Base-by-base conservation (phyloP, 257 asterid species). In the Gentiana straminea region DNA sequence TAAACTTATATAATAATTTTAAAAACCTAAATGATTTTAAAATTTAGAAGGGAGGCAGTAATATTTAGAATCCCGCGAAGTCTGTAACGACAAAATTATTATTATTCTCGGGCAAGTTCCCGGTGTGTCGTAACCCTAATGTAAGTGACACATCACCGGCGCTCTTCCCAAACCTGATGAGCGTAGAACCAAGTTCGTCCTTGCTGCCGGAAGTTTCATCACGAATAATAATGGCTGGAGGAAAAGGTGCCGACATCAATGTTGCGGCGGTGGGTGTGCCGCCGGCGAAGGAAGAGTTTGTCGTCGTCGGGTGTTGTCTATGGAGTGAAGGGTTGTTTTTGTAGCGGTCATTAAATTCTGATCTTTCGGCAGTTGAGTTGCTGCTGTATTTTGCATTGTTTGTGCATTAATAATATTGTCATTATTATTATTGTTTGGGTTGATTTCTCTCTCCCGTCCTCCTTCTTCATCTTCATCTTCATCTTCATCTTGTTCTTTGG, bases 91-190 rank as follows among this genome's bases (percentile, higher is more conserved):
- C 74, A 79, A 86, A 89, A 8, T 67, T 75, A 52, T 66, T 79
- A 55, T 83, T 88, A 24, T 24, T 24, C 68, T 85, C 95, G 62
- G 94, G 94, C 69, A 84, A 8, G 66, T 92, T 88, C 13, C 95
- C 98, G 59, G 89, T 86, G 64, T 92, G 99, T 37, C 89, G 95
- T 46, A 92, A 79, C 77, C 99, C 99, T 68, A 92, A 66, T 2
- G 98, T 87, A 15, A 92, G 95, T 12, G 98, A 92, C 15, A 92
- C 94, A 44, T 92, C 98, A 9, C 98, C 95, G 33, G 89, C 51
- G 8, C 61, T 77, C 36, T 88, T 51, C 61, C 97, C 97, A 7
- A 85, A 83, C 71, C 94, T 72, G 46, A 83, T 78, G 4, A 88
- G 55, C 54, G 86, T 75, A 1, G 89, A 69, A 1, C 82, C 92